Conservation (phyloP, 1,139 yeast species). For the Arxiozyma slooffiae region DNA sequence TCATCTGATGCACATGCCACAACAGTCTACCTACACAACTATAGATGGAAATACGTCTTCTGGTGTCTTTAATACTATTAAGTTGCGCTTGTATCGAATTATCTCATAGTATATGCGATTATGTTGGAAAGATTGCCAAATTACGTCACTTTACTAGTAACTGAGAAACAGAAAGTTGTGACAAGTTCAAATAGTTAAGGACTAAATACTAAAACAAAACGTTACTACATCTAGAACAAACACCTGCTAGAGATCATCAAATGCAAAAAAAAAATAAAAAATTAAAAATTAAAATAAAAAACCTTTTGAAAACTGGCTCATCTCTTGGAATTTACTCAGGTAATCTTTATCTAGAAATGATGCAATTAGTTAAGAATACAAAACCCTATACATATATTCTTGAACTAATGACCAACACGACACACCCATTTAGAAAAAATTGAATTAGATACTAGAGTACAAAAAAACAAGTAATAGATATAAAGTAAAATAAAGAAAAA, state of each 20-base stretch:
- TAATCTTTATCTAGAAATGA: too few relatives aligned
- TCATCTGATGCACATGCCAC: slow-evolving; percentile 90
- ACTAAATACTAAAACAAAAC: not conserved
- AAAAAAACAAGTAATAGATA: not conserved
- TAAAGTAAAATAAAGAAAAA: too few relatives aligned
- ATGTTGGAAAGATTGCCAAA: slow-evolving; percentile 8
- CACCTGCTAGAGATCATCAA: not conserved
- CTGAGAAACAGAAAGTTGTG: not conserved
- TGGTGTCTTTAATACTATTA: slow-evolving; percentile 40
- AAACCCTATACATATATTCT: too few relatives aligned
- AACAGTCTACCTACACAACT: too few relatives aligned
- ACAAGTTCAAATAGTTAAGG: not conserved
- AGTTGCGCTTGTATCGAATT: slow-evolving; percentile 31
- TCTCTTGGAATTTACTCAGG: too few relatives aligned
- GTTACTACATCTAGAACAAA: not conserved
- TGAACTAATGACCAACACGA: too few relatives aligned
- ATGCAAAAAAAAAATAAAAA: too few relatives aligned
- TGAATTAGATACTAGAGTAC: not conserved
- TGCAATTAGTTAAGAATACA: not conserved
- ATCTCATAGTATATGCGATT: slow-evolving; percentile 8
- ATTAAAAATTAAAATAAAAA: too few relatives aligned
- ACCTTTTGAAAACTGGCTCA: not conserved
- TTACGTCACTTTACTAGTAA: not conserved
- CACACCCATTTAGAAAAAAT: not conserved
- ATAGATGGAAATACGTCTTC: slow-evolving; percentile 64